Conservation (phyloP, 192 early-diverging fungal genomes). For the Funneliformis geosporum region DNA sequence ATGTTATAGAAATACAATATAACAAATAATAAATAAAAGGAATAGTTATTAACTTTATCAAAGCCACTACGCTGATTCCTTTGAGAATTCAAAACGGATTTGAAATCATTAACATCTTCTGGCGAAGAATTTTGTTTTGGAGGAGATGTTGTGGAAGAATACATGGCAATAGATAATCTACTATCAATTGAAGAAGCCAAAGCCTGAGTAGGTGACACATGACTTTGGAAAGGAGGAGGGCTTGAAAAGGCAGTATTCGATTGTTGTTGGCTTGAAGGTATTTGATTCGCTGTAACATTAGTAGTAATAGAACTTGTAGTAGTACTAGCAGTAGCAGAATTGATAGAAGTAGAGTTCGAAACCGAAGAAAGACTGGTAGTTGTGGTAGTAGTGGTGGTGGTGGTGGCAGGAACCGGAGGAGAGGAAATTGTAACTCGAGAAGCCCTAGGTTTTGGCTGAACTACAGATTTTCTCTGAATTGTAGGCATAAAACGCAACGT, state of each 20-base stretch:
- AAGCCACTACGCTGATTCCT: constrained; percentile 39
- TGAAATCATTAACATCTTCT: constrained; percentile 31
- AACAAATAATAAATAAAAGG: not conserved
- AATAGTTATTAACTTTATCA: constrained; percentile 39
- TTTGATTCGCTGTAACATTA: not conserved
- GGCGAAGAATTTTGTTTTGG: not conserved
- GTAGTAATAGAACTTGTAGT: not conserved
- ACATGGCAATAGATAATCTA: not conserved
- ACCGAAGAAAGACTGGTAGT: not conserved
- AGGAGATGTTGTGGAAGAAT: constrained; percentile 17
- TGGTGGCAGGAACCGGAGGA: not conserved
- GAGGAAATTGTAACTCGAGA: constrained; percentile 32
- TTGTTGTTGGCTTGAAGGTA: not conserved
- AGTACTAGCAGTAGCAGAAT: not conserved
- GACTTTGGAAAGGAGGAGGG: not conserved
- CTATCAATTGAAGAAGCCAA: not conserved
- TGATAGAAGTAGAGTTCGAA: not conserved
- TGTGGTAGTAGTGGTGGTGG: not conserved
- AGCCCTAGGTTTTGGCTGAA: constrained; percentile 52
- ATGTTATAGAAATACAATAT: not conserved
- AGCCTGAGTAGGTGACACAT: not conserved
- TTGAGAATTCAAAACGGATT: constrained; percentile 36
- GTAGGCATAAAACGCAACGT: constrained; percentile 46
- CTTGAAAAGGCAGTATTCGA: not conserved
- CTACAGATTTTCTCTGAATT: constrained; percentile 48